A percentile compares a stretch with the other conserved stretches of the same genome.
Evolutionary conservation across 1,139 yeast species (phyloP).

Genomic region (Yamadazyma blattariae): DNA sequence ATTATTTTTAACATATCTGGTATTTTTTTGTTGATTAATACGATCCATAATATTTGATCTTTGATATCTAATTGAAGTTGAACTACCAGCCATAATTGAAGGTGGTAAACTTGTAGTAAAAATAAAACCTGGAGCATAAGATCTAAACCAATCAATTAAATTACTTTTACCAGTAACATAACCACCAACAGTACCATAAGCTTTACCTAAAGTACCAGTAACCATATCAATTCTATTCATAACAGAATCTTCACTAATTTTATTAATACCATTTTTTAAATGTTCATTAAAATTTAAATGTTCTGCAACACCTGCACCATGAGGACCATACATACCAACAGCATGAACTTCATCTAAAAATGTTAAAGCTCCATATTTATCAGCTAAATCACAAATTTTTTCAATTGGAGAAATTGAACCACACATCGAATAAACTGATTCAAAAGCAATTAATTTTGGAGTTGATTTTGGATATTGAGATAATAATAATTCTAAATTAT

Average conservation of each 20-base stretch:
- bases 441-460: conserved; percentile 96
- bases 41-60: conserved; percentile 76
- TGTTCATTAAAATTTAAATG: conserved; percentile 87
- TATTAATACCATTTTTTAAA: conserved; percentile 60
- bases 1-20: conserved; percentile 76
- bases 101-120: conserved; percentile 97
- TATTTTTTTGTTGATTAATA: conserved; percentile 79
- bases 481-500: conserved; percentile 75
- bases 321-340: conserved; percentile 98
- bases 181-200: conserved; percentile 97
- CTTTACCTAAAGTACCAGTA: conserved; percentile 96
- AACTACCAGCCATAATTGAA: conserved; percentile 94
- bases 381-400: conserved; percentile 91
- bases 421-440: conserved; percentile 96
- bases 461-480: conserved; percentile 75
- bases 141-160: conserved; percentile 92
- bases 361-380: conserved; percentile 94
- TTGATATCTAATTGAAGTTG: conserved; percentile 82
- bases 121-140: conserved; percentile 95
- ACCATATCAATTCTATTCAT: conserved; percentile 93
- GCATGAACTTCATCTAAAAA: conserved; percentile 98
- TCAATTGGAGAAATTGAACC: conserved; percentile 96
- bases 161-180: conserved; percentile 86
- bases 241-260: conserved; percentile 51
- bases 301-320: conserved; percentile 99